Evolutionary conservation across 345 rosid species (phyloP).

Genomic region (Euclidium syriacum): DNA sequence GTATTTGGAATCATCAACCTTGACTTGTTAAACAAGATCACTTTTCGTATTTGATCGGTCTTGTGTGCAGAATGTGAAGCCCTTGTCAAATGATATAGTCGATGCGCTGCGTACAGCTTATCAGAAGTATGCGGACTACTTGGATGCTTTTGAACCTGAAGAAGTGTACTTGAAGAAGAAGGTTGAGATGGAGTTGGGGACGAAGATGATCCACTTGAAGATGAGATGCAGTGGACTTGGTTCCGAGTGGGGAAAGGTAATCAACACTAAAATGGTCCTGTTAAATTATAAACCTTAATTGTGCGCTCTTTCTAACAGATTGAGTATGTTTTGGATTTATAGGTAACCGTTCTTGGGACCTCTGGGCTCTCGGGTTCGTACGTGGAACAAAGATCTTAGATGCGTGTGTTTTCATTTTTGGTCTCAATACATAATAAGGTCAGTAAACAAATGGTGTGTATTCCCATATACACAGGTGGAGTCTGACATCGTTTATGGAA

Average conservation of each 20-base stretch:
- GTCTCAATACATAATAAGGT: no score
- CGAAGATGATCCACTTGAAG: conserved; percentile 94
- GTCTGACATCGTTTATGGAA: no score
- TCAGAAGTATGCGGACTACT: conserved; percentile 58
- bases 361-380: conserved; percentile 92
- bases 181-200: conserved; percentile 87
- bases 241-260: no score
- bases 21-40: no score
- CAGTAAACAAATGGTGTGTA: no score
- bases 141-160: conserved; percentile 71
- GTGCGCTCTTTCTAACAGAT: background rate
- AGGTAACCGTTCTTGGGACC: conserved; percentile 87
- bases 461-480: no score
- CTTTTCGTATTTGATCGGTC: background rate
- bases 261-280: no score
- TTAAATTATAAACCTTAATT: no score
- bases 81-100: conserved; percentile 45
- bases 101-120: conserved; percentile 51
- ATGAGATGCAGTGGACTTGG: no score
- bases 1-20: conserved; percentile 44
- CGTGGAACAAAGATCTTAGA: conserved; percentile 51
- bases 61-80: conserved; percentile 60
- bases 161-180: conserved; percentile 77
- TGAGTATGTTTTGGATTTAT: conserved; percentile 20
- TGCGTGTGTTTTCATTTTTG: no score